These are phyloP conservation scores for Thielaviopsis cerberus DNA, from an alignment of 2,329 filamentous ascomycete genomes.

Conservation along the genomic window DNA sequence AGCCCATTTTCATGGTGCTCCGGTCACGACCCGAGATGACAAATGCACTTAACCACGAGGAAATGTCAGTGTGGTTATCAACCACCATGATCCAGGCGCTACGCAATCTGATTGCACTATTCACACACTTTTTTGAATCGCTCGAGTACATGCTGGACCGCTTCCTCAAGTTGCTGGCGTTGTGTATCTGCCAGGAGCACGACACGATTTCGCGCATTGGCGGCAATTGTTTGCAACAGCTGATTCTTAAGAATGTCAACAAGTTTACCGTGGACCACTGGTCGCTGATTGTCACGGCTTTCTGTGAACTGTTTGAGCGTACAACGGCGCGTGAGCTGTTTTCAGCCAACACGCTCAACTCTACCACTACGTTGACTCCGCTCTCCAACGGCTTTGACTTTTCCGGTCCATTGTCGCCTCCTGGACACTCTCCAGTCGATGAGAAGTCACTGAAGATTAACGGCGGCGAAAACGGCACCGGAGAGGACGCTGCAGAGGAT, in stretches of 20 bases:
- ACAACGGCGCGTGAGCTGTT: conserved; percentile 94
- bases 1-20: conserved; percentile 95
- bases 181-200: conserved; percentile 98
- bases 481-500: conserved; percentile 15
- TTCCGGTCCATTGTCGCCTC: conserved; percentile 25
- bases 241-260: conserved; percentile 87
- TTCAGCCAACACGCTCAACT: conserved; percentile 50
- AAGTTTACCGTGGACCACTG: conserved; percentile 82
- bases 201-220: conserved; percentile 96
- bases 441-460: conserved; percentile 45
- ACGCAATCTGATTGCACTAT: conserved; percentile 94
- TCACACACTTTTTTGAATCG: conserved; percentile 94
- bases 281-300: conserved; percentile 84
- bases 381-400: conserved; percentile 34
- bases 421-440: conserved; percentile 21
- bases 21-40: conserved; percentile 93
- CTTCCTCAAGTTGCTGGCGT: conserved; percentile 81
- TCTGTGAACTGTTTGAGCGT: conserved; percentile 84
- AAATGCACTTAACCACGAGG: conserved; percentile 87
- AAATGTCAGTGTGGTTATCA: conserved; percentile 93
- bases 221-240: conserved; percentile 90
- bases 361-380: conserved; percentile 32
- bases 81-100: conserved; percentile 98
- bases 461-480: conserved; percentile 25
- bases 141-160: conserved; percentile 95